Percentiles rank a stretch among this genome's conserved stretches.
phyloP scores from a whole-genome alignment of 768 basidiomycete genomes.

The Agaricus blazei region DNA sequence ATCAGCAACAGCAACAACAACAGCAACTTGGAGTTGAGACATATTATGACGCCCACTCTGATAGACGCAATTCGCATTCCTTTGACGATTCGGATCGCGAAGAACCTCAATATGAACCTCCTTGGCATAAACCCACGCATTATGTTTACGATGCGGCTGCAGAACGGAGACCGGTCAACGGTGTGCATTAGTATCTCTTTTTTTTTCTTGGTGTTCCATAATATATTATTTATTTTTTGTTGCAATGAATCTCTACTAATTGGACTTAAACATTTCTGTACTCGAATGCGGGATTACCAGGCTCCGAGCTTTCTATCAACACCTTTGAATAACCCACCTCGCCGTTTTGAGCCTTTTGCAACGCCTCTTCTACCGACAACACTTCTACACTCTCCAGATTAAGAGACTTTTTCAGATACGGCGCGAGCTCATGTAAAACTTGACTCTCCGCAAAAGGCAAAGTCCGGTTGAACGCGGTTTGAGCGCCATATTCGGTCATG shows the following conservation, averaged over 20 bases:
- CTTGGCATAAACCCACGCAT: constrained; percentile 45
- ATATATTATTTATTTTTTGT: no score
- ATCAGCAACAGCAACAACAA: not conserved
- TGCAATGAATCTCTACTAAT: no score
- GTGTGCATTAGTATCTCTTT: constrained; percentile 8
- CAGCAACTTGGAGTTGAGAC: not conserved
- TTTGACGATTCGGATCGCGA: constrained; percentile 11
- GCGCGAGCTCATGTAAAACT: constrained; percentile 63
- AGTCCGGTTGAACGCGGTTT: constrained; percentile 76
- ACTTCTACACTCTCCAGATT: constrained; percentile 68
- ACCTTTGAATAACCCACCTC: constrained; percentile 55
- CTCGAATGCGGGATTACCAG: constrained; percentile 81
- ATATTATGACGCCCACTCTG: not conserved
- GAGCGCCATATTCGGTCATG: constrained; percentile 68
- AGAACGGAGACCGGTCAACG: constrained; percentile 44
- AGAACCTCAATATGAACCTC: constrained; percentile 22
- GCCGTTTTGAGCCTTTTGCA: constrained; percentile 34
- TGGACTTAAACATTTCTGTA: constrained; percentile 65
- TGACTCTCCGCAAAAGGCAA: constrained; percentile 80
- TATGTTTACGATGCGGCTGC: constrained; percentile 95
- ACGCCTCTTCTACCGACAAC: constrained; percentile 62
- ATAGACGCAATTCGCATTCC: constrained; percentile 1
- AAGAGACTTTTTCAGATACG: constrained; percentile 79
- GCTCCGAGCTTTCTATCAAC: constrained; percentile 84
- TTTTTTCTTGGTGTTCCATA: no score